Base-by-base conservation (phyloP, 805 yeast species). In the Wickerhamiella lipophila region DNA sequence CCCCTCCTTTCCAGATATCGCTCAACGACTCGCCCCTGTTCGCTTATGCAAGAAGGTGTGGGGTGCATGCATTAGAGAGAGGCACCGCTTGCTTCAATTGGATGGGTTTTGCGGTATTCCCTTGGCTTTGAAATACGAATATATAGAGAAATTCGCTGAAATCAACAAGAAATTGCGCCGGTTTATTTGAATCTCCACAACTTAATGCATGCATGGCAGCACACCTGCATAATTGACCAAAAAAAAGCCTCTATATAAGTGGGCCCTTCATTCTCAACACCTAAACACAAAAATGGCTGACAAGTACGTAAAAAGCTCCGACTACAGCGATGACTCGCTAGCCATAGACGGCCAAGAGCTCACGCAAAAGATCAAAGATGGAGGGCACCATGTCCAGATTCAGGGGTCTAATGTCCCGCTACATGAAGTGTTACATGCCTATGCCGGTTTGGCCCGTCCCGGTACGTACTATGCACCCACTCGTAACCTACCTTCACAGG, bases 361-460 rank as follows among this genome's bases (percentile, higher is more conserved):
- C 18, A n/a, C 38, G 15, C 38, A 32, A 15, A 32, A 32, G 38
- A 32, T 32, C 19, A 9, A 15, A 11, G 38, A 32, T 15, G 38
- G 38, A 7, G 42, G 81, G 42, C 42, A 38, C 26, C 78, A 76
- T 60, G 70, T 85, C 50, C 77, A 69, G 53, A 74, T 85, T 54
- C 95, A 94, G 2, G 73, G 78, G 57, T 78, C 59, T 21, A 66
- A 68, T 15, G 68, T 76, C 61, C 68, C 69, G 47, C 71, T 75
- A 42, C 69, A 69, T 21, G 84, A 79, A 46, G 72, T 81, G 52
- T 61, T 76, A 56, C 69, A 68, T 32, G 86, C 84, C 1, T 78
- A 79, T 59, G 85, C 81, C 16, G 84, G 83, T 58, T 61, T 60
- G 29, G 62, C 74, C 55, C 69, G 71, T 57, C 70, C 72, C 16